Evolutionary conservation across 225 moss, liverwort and hornwort genomes (phyloP).

Genomic region (Antitrichia curtipendula): DNA sequence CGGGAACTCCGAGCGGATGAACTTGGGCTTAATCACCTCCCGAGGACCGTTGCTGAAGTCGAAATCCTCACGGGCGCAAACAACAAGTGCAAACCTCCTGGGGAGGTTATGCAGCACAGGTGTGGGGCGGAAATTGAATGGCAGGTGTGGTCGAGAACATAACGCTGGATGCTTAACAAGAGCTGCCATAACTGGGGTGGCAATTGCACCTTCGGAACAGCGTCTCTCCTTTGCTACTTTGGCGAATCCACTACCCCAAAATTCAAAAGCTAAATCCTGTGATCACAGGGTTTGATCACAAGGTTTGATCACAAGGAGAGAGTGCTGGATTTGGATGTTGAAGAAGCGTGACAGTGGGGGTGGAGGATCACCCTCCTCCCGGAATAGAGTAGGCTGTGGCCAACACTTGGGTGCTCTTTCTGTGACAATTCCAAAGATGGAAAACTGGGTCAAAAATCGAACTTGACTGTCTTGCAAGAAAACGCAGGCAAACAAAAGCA

Average conservation of each 20-base stretch:
- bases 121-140: background rate
- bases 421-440: background rate
- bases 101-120: background rate
- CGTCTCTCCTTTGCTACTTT: background rate
- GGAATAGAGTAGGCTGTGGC: background rate
- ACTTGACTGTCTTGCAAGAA: background rate
- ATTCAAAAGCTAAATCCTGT: background rate
- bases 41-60: constrained; percentile 42
- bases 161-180: constrained; percentile 2
- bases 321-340: background rate
- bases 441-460: background rate
- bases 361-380: constrained; percentile 10
- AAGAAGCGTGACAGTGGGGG: background rate
- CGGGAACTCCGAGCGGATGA: constrained; percentile 49
- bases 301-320: background rate
- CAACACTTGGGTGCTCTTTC: background rate
- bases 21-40: constrained; percentile 49
- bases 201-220: background rate
- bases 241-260: background rate
- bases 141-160: background rate
- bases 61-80: constrained; percentile 47
- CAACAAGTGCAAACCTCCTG: background rate
- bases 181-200: background rate
- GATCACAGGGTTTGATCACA: background rate
- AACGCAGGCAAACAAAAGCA: background rate